Conservation (phyloP, 2,329 filamentous ascomycete species). For the Tolypocladium amazonense region DNA sequence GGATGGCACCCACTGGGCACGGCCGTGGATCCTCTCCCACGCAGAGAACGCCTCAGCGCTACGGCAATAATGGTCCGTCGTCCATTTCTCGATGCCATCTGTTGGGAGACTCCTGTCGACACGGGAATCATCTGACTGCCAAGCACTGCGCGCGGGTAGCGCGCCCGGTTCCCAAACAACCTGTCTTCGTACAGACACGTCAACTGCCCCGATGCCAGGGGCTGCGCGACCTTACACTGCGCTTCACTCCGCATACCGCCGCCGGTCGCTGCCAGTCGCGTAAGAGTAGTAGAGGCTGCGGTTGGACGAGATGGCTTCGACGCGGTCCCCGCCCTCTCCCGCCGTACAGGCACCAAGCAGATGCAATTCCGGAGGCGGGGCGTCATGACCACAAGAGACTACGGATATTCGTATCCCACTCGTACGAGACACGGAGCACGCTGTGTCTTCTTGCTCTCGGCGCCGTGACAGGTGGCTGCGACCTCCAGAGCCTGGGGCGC, state of each 20-base stretch:
- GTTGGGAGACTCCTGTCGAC: not conserved
- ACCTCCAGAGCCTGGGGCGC: not conserved
- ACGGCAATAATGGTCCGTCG: not conserved
- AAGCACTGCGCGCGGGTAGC: not conserved
- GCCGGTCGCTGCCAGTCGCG: not conserved
- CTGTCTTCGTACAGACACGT: not conserved
- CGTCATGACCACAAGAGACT: not conserved
- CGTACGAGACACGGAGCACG: not conserved
- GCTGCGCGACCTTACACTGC: too few relatives aligned
- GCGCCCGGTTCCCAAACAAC: too few relatives aligned
- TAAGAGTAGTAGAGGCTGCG: not conserved
- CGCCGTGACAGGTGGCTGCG: not conserved
- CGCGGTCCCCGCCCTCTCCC: not conserved
- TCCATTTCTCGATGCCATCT: not conserved
- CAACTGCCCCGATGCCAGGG: too few relatives aligned
- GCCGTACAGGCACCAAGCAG: not conserved
- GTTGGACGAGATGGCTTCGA: not conserved
- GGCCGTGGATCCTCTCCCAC: not conserved
- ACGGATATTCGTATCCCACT: not conserved
- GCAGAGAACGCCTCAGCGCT: not conserved
- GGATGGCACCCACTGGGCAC: not conserved
- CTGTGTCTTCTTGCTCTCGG: not conserved
- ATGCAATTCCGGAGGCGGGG: too few relatives aligned
- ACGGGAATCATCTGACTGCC: not conserved
- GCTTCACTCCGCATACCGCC: not conserved